phyloP scores from a whole-genome alignment of 352 stramenopile species.

The Vaucheria bursata region DNA sequence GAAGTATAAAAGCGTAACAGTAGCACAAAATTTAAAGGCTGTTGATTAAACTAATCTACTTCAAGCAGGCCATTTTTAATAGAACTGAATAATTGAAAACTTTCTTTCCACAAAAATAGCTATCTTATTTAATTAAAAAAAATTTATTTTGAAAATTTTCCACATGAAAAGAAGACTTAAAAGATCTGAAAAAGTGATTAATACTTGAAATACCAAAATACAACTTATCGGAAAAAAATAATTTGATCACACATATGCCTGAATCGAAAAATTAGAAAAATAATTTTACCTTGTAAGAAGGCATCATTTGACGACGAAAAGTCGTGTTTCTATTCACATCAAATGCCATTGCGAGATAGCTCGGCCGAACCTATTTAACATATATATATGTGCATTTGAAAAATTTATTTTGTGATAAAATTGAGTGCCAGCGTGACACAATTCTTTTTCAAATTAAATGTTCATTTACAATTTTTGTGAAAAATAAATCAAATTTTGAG shows the following conservation, averaged over 20 bases:
- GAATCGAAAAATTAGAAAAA: too few relatives aligned
- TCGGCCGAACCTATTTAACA: conserved; percentile 22
- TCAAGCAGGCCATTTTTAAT: too few relatives aligned
- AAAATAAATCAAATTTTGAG: background rate
- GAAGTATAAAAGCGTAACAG: too few relatives aligned
- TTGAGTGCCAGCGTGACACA: background rate
- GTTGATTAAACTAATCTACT: too few relatives aligned
- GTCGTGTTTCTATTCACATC: conserved; percentile 27
- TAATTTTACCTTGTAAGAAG: conserved; percentile 18
- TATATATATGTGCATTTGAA: background rate
- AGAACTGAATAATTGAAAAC: too few relatives aligned
- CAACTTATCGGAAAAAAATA: background rate
- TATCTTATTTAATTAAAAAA: too few relatives aligned
- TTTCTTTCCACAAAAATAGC: too few relatives aligned
- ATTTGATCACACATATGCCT: background rate
- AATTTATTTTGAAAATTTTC: too few relatives aligned
- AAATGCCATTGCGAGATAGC: conserved; percentile 39
- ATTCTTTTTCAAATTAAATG: background rate
- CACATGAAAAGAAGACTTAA: too few relatives aligned
- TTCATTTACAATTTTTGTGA: background rate
- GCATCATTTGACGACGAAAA: conserved; percentile 19
- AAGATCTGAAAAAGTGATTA: background rate
- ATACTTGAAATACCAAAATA: background rate
- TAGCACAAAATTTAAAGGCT: too few relatives aligned
- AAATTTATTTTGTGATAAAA: background rate